A percentile compares a stretch with the other conserved stretches of the same genome.
phyloP scores from a whole-genome alignment of 169 alveolate genomes.

The Cryptosporidium parvum region DNA sequence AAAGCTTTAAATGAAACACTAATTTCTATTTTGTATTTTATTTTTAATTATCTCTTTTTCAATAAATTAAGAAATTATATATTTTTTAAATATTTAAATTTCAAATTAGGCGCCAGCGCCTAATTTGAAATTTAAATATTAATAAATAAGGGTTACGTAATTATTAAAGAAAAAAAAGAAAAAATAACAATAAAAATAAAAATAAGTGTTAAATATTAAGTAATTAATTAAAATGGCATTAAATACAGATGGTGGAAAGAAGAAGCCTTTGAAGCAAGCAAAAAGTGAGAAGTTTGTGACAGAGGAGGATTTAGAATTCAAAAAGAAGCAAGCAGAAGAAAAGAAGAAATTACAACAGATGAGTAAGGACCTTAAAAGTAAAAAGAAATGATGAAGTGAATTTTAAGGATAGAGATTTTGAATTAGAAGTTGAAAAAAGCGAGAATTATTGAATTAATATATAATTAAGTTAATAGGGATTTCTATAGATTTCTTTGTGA shows the following conservation, averaged over 20 bases:
- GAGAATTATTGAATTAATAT: background rate
- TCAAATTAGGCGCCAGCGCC: background rate
- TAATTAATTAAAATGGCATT: conserved; percentile 40
- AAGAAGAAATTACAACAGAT: conserved; percentile 77
- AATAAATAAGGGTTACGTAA: no score
- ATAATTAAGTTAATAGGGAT: background rate
- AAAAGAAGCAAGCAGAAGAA: conserved; percentile 82
- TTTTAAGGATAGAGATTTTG: background rate
- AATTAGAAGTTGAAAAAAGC: background rate
- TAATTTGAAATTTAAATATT: background rate
- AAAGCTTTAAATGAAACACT: background rate
- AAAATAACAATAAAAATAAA: background rate
- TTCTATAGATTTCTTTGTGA: background rate
- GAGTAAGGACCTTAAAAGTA: conserved; percentile 57
- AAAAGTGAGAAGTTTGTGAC: conserved; percentile 81
- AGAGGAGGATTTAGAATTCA: conserved; percentile 83
- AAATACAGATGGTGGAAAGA: conserved; percentile 82
- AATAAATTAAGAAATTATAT: background rate
- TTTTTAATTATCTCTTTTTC: background rate
- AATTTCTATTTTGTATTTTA: background rate
- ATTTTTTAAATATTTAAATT: background rate
- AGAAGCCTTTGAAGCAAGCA: conserved; percentile 84
- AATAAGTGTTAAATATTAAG: background rate
- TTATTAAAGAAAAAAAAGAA: background rate
- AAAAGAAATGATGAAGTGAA: conserved; percentile 3